Base-by-base conservation (phyloP, 768 basidiomycete genomes). In the Pilatotrama ljubarskyi region DNA sequence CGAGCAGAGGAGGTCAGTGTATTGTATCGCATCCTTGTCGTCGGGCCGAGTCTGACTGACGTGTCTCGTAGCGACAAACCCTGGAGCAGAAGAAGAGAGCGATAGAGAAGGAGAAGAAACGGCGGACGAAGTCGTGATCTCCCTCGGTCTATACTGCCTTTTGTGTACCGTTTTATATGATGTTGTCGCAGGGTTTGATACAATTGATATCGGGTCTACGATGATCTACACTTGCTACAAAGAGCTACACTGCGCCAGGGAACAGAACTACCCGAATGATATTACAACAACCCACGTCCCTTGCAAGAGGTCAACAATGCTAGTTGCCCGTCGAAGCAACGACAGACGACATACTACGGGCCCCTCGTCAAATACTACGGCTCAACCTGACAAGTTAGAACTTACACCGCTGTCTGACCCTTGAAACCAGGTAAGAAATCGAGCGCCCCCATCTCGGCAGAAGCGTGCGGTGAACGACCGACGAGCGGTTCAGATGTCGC, bases 1-100 rank as follows among this genome's bases (percentile, higher is more conserved):
- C 86, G 87, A 61, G 79, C 80, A 14, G 76, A 80, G 24, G 92
- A 96, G 90, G 95, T 95, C 72, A 66, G 87, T 77, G 24, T 58
- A 6, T 20, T 25, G 29, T 38, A 40, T 36, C 41, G 40, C 18
- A 44, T 40, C 40, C 37, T n/a, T 2, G 41, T 25, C 47, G 25
- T 24, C 20, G 17, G 11, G 55, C 17, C 37, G 20, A 8, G 9
- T 35, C 35, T 51, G 47, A 59, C 25, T 2, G 3, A 0, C 36
- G 2, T 35, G 17, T 18, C n/a, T 48, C 42, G 4, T 43, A 73
- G 72, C 66, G 68, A 49, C 60, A 66, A 63, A 68, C 64, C 17
- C 62, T 73, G 26, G 68, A 73, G 64, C 59, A 69, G 47, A 70
- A 67, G 62, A 68, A 63, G 59, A 43, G 50, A 24, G 43, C 37